Base-by-base conservation (phyloP, 1,284 basidiomycete species). In the Laetiporus sulphureus region DNA sequence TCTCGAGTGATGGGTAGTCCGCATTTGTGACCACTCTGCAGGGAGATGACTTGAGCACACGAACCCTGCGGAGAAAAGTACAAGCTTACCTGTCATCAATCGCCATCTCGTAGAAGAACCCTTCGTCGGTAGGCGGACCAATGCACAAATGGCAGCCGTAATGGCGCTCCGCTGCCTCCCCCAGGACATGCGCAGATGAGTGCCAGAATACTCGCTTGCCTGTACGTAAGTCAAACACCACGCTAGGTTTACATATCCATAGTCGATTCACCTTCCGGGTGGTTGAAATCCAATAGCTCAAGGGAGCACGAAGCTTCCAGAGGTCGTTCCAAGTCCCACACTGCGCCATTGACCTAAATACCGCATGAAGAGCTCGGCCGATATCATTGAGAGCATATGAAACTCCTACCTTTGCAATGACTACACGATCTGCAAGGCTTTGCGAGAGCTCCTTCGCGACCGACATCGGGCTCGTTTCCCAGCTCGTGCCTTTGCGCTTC, bases 21-120 rank as follows among this genome's bases (percentile, higher is more conserved):
- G 80, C 65, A 47, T 78, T 79, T 31, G 77, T 73, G 30, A 97
- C 82, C 18, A 82, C 77, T 55, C 89, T 86, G 46, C 43, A 29
- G 27, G 20, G 4, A 27, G 19, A 15, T 35, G 22, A 41, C 13
- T 24, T 21, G 8, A 47, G 30, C 35, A 37, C 33, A 41, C 33
- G 7, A 37, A 77, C 81, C n/a, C n/a, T n/a, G n/a, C n/a, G n/a
- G n/a, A n/a, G n/a, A n/a, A n/a, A n/a, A n/a, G n/a, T n/a, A n/a
- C n/a, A n/a, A n/a, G n/a, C n/a, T n/a, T n/a, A n/a, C n/a, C 83
- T 69, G 41, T 88, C 80, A 30, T 78, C 67, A 43, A 85, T 88
- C 5, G 76, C 79, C 96, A 99, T 99, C 64, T 99, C 96, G 64
- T 99, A 99, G 77, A 96, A 99, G 77, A 99, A 99, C 12, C 96